Conservation (phyloP, 768 basidiomycete genomes). For the Tubosaeta brunneosetosa region DNA sequence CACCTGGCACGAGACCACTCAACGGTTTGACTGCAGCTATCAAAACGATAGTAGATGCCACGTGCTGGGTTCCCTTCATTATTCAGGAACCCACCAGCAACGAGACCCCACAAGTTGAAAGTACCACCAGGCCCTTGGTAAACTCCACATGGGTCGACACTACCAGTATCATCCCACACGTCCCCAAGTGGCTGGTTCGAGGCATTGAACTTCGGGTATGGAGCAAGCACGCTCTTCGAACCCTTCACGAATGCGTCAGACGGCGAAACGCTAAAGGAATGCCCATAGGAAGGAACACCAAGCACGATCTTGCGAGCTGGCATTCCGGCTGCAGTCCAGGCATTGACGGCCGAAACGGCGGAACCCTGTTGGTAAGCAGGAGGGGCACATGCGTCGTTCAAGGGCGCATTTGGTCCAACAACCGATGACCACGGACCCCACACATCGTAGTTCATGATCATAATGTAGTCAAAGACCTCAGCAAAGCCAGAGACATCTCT, state of each 20-base stretch:
- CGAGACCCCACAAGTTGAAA: slow-evolving; percentile 57
- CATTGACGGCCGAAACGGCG: slow-evolving; percentile 62
- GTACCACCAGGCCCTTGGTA: slow-evolving; percentile 44
- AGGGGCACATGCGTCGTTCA: slow-evolving; percentile 70
- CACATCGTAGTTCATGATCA: slow-evolving; percentile 65
- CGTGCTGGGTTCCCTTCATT: slow-evolving; percentile 19
- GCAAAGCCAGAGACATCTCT: slow-evolving; percentile 70
- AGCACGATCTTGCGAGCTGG: slow-evolving; percentile 67
- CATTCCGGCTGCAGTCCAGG: slow-evolving; percentile 77
- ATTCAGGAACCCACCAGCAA: slow-evolving; percentile 51
- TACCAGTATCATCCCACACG: slow-evolving; percentile 48
- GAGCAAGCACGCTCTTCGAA: slow-evolving; percentile 34
- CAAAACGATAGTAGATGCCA: slow-evolving; percentile 52
- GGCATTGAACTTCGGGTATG: slow-evolving; percentile 49
- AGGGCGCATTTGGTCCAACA: slow-evolving; percentile 77
- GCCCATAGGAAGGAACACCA: slow-evolving; percentile 79
- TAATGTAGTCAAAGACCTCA: slow-evolving; percentile 60
- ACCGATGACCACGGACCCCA: slow-evolving; percentile 48
- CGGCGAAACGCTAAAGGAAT: slow-evolving; percentile 52
- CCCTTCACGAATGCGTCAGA: slow-evolving; percentile 33
- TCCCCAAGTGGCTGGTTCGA: slow-evolving; percentile 45
- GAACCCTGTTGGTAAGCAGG: slow-evolving; percentile 63
- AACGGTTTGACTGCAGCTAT: slow-evolving; percentile 68
- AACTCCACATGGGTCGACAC: slow-evolving; percentile 53
- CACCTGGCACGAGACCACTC: slow-evolving; percentile 16